phyloP scores from a whole-genome alignment of 148 eudicot species.

The Hydrangea macrophylla region DNA sequence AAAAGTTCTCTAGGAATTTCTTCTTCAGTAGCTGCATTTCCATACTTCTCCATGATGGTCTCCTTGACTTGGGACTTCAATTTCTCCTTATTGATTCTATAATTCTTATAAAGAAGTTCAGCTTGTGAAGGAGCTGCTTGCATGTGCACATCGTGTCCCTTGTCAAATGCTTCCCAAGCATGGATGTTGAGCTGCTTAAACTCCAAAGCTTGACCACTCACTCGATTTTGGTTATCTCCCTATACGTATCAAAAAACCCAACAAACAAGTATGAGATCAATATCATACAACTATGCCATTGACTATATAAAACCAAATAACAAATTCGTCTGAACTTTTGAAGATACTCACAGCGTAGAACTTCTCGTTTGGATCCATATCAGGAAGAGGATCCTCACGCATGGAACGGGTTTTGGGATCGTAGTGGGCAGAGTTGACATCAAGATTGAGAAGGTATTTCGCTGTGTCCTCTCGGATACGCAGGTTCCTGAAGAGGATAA shows the following conservation, averaged over 20 bases:
- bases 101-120: conserved; percentile 72
- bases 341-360: conserved; percentile 60
- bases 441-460: conserved; percentile 86
- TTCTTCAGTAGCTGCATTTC: conserved; percentile 84
- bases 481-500: conserved; percentile 45
- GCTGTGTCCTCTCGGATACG: conserved; percentile 98
- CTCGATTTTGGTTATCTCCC: conserved; percentile 88
- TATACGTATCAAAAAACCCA: conserved; percentile 15
- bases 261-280: neutral
- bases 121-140: conserved; percentile 99
- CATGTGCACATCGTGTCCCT: conserved; percentile 91
- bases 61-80: conserved; percentile 71
- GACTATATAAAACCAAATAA: neutral
- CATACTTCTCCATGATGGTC: conserved; percentile 82
- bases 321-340: neutral
- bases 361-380: conserved; percentile 87
- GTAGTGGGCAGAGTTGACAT: conserved; percentile 81
- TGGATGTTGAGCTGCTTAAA: conserved; percentile 83
- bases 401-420: conserved; percentile 94
- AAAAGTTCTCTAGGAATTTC: conserved; percentile 77
- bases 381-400: conserved; percentile 99
- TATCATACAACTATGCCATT: neutral
- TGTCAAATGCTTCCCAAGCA: conserved; percentile 93
- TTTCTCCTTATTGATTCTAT: conserved; percentile 72
- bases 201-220: conserved; percentile 92